A percentile compares a stretch with the other conserved stretches of the same genome.
Evolutionary conservation across 768 basidiomycete species (phyloP).

Genomic region (Pisolithus albus): DNA sequence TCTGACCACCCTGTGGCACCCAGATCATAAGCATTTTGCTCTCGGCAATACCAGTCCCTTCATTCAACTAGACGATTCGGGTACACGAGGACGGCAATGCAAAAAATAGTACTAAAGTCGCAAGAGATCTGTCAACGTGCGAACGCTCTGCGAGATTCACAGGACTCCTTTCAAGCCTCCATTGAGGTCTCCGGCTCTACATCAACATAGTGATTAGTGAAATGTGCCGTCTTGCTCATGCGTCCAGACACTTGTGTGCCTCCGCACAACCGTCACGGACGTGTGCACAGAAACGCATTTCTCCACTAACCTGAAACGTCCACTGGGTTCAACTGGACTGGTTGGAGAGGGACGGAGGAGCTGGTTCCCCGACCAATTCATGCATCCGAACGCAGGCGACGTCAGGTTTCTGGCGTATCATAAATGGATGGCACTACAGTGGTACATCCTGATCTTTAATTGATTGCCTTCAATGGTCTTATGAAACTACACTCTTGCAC

Average conservation of each 20-base stretch:
- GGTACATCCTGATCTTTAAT: neutral
- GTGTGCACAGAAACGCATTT: slow-evolving; percentile 5
- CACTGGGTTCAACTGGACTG: slow-evolving; percentile 64
- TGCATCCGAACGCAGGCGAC: slow-evolving; percentile 36
- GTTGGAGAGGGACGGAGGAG: slow-evolving; percentile 67
- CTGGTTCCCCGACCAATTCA: slow-evolving; percentile 38
- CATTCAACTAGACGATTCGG: slow-evolving; percentile 39
- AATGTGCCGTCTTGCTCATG: slow-evolving; percentile 80
- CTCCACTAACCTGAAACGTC: slow-evolving; percentile 47
- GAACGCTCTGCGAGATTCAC: slow-evolving; percentile 26
- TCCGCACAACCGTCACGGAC: slow-evolving; percentile 35
- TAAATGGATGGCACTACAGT: neutral
- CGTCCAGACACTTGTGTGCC: slow-evolving; percentile 53
- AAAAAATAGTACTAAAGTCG: slow-evolving; percentile 42
- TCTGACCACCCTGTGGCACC: slow-evolving; percentile 54
- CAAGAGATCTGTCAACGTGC: slow-evolving; percentile 30
- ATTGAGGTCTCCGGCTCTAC: slow-evolving; percentile 37
- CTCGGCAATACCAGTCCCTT: slow-evolving; percentile 34
- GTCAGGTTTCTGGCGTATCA: slow-evolving; percentile 4
- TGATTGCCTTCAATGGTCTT: slow-evolving; percentile 3
- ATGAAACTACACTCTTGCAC: slow-evolving; percentile 9
- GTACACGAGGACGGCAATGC: neutral
- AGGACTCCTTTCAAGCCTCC: slow-evolving; percentile 33
- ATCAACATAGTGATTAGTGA: slow-evolving; percentile 88
- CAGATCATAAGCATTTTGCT: slow-evolving; percentile 58